A percentile compares a stretch with the other conserved stretches of the same genome.
Evolutionary conservation across 768 basidiomycete species (phyloP).

Genomic region (Scleroderma citrinum): DNA sequence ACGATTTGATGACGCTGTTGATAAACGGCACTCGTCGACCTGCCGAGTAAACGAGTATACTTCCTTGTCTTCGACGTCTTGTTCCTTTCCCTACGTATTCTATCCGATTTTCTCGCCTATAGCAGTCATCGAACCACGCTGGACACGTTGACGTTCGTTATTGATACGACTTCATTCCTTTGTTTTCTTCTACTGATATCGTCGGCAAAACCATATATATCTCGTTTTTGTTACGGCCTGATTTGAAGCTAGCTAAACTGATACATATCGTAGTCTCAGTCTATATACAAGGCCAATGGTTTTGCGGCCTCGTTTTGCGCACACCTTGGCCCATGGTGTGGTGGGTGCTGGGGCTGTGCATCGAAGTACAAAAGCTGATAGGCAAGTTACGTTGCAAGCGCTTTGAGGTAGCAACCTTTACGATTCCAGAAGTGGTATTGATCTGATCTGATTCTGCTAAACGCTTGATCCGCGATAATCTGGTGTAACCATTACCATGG

Average conservation of each 20-base stretch:
- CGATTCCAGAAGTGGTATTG: no score
- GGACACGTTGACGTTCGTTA: slow-evolving; percentile 29
- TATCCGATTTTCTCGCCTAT: slow-evolving; percentile 10
- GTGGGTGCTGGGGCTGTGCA: no score
- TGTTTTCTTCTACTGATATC: slow-evolving; percentile 17
- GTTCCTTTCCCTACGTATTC: slow-evolving; percentile 4
- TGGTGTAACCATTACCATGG: no score
- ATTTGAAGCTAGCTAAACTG: neutral
- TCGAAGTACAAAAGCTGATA: no score
- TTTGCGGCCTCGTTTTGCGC: no score
- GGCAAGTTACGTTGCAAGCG: no score
- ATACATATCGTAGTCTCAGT: neutral
- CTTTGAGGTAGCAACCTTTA: no score
- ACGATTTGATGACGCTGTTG: slow-evolving; percentile 79
- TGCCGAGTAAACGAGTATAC: slow-evolving; percentile 30
- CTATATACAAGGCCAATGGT: neutral
- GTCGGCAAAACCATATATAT: slow-evolving; percentile 10
- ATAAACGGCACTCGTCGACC: slow-evolving; percentile 66
- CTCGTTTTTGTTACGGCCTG: slow-evolving; percentile 15
- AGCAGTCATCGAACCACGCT: slow-evolving; percentile 6
- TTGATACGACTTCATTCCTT: slow-evolving; percentile 26
- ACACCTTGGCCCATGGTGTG: no score
- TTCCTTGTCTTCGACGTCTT: slow-evolving; percentile 3
- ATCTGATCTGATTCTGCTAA: no score
- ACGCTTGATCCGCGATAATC: no score